Evolutionary conservation across 768 basidiomycete species (phyloP), one percentile per base, ranked within the genome.

Genomic region (Flagelloscypha sp.): DNA sequence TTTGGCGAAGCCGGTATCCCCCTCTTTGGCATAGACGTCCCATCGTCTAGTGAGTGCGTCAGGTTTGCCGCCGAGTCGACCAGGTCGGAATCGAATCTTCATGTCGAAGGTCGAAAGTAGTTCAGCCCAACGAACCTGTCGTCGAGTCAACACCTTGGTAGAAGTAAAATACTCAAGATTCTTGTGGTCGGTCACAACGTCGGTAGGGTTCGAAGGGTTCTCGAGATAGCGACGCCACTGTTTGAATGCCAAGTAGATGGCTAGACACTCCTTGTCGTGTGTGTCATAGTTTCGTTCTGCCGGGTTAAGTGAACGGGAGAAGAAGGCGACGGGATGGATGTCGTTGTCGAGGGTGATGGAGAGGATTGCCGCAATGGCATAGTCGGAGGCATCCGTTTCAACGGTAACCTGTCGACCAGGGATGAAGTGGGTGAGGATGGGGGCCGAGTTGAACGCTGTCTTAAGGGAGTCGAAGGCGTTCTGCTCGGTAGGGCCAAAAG

Each of bases 181-280:
- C 19, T 48, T 43, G 40, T 61, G 57, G 36, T 61, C 54, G 0
- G 53, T 42, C 7, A 54, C 21, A 1, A 44, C 34, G 8, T 39
- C 38, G 13, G 34, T 24, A 19, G 16, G 18, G 42, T 8, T 17
- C 2, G 18, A 9, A 7, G 25, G 28, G 22, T 42, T 44, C 6
- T 17, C 5, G 7, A 37, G 16, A 6, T 13, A 39, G 5, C 24
- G 34, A 3, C 33, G 35, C 41, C 17, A 35, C 17, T 45, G 21
- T 18, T 43, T 30, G 36, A 59, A 48, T 2, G 53, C 41, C 18
- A 50, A 40, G 10, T 73, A 48, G 30, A 75, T 60, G 1, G 65
- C 66, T 1, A 74, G 53, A 9, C 73, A 48, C 51, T 76, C 72
- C 43, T 68, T 65, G 39, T 77, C 62, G 38, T 72, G 58, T n/a